Base-by-base conservation (phyloP, 2,329 filamentous ascomycete genomes). In the Diaporthe caulivora region DNA sequence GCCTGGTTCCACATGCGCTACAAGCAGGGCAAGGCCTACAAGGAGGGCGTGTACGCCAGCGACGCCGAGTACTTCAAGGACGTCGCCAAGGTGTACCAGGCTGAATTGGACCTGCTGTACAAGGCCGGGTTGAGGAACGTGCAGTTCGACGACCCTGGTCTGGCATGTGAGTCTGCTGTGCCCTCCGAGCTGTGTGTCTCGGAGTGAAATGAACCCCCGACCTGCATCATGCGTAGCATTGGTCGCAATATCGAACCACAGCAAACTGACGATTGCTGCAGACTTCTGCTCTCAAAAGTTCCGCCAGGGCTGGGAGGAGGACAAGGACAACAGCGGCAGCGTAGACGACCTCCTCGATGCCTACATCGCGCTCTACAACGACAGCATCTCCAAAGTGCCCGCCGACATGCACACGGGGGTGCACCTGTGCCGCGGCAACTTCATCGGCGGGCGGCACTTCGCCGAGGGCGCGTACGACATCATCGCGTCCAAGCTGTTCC, bases 361-460 rank as follows among this genome's bases (percentile, higher is more conserved):
- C 37, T 95, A 95, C 83, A 93, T 95, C 81, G 86, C 88, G 75
- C 89, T 94, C 76, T 95, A 95, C 86, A 95, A 95, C 81, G 91
- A 93, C 81, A 90, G 87, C 78, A 87, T 94, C 79, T 84, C 86
- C 78, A 88, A 89, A 78, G 84, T 90, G 0, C 92, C 93, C 0
- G 81, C 86, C 2, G 93, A 95, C 79, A 89, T 95, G 86, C 93
- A 95, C 82, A 88, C 94, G 3, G 93, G 93, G 58, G 91, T 95
- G 21, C 94, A 95, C 80, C 86, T 95, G 68, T 95, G 93, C 87
- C 88, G 88, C 11, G 88, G 88, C 64, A 93, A 93, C 84, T 93
- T 92, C 81, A 90, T 92, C 76, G 89, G 89, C 71, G 89, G 89
- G 26, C 87, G 91, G 37, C 89, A 92, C 82, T 93, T 93, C 78